Evolutionary conservation across 1,284 basidiomycete genomes (phyloP).

Genomic region (Tausonia pullulans): DNA sequence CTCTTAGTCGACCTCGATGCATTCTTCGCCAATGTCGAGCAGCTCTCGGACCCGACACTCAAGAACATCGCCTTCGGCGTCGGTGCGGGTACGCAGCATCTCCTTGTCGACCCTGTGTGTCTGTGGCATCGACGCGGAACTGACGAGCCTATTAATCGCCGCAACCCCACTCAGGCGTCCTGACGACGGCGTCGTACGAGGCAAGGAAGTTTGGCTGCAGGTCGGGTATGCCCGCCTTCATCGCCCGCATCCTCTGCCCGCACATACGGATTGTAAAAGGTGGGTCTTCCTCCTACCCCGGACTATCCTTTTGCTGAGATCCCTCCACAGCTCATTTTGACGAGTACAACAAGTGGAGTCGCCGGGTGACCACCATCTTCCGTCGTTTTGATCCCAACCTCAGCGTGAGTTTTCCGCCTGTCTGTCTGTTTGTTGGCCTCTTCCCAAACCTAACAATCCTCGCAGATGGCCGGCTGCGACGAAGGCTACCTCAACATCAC

Average conservation of each 20-base stretch:
- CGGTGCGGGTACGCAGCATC: conserved; percentile 25
- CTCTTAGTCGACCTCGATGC: not conserved
- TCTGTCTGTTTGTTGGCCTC: not conserved
- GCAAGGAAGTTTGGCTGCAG: conserved; percentile 78
- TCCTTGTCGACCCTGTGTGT: no score
- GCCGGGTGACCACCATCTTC: conserved; percentile 52
- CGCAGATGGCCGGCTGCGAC: not conserved
- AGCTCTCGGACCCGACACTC: conserved; percentile 65
- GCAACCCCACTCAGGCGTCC: conserved; percentile 42
- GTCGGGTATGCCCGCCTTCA: conserved; percentile 82
- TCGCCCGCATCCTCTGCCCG: conserved; percentile 88
- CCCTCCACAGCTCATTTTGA: conserved; percentile 1
- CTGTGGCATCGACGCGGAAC: no score
- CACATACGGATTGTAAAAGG: conserved; percentile 48
- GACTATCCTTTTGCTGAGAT: not conserved
- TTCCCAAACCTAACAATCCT: not conserved
- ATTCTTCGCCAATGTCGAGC: conserved; percentile 36
- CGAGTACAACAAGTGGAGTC: conserved; percentile 16
- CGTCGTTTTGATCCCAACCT: conserved; percentile 70
- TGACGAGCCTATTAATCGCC: no score
- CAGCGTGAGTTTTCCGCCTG: conserved; percentile 24
- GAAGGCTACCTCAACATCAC: conserved; percentile 43
- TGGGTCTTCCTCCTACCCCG: not conserved
- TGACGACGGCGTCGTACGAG: conserved; percentile 82
- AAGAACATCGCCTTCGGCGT: conserved; percentile 81